Percentiles rank a stretch among this genome's conserved stretches.
These are phyloP conservation scores for Pestalotiopsis fici DNA, from an alignment of 2,329 filamentous ascomycete species.

Conservation along the genomic window DNA sequence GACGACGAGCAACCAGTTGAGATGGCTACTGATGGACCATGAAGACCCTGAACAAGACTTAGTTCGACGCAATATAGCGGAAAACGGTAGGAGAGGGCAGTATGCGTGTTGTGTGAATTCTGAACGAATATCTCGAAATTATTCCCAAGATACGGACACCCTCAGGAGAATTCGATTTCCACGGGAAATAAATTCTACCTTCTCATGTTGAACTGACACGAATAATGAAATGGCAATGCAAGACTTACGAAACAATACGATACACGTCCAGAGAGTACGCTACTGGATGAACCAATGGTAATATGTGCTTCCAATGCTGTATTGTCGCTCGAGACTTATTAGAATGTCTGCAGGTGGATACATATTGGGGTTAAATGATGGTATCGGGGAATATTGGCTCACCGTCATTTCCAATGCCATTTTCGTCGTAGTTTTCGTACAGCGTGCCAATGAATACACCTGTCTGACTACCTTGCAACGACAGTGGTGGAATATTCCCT, in stretches of 20 bases:
- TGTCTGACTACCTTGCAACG: conserved; percentile 1
- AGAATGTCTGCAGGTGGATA: neutral
- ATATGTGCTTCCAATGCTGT: conserved; percentile 3
- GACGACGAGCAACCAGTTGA: conserved; percentile 17
- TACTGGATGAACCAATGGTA: neutral
- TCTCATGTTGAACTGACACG: too few species aligned
- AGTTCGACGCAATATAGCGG: too few species aligned
- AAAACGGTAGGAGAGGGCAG: too few species aligned
- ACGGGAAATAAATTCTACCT: too few species aligned
- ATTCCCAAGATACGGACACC: too few species aligned
- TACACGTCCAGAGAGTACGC: conserved; percentile 1
- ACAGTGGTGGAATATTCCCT: neutral
- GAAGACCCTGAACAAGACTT: neutral
- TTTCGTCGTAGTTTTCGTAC: neutral
- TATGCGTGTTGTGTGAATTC: too few species aligned
- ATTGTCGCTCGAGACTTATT: neutral
- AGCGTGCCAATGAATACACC: conserved; percentile 1
- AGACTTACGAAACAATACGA: conserved; percentile 6
- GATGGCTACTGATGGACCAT: conserved; percentile 5
- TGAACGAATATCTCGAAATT: too few species aligned
- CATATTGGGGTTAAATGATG: too few species aligned
- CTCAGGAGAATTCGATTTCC: too few species aligned
- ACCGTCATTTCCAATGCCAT: conserved; percentile 4
- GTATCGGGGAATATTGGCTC: neutral
- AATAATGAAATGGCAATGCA: too few species aligned